Evolutionary conservation across 2,329 filamentous ascomycete genomes (phyloP), one percentile per base, ranked within the genome.

Genomic region (Neonectria ditissima): DNA sequence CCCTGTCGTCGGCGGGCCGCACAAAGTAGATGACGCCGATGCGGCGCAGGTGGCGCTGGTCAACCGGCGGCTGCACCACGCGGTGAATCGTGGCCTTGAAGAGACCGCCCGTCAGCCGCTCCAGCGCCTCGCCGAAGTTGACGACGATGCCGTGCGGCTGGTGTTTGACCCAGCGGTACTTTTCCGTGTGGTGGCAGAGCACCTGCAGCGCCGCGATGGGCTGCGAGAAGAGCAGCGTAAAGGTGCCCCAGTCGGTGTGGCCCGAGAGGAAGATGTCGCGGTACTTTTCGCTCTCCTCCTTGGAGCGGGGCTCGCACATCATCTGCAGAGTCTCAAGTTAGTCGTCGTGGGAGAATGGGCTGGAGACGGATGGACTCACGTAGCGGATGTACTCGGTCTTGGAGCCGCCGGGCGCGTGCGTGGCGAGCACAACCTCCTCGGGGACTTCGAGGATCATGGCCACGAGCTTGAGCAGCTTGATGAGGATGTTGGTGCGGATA

Each of bases 231-330:
- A 81, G 73, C 22, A 82, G 73, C 0, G 79, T 81, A 41, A 79
- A 69, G 5, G 76, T 77, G 7, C 79, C 79, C 65, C 80, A 81
- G 58, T 81, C 80, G 2, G 79, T 80, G 69, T 81, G 80, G n/a
- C 76, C 79, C 14, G 78, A 73, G 3, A 79, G 76, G 72, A 77
- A 80, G 16, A 79, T 76, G 59, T 79, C 76, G 13, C 78, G 69
- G 54, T 77, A 77, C 55, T 76, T 77, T 32, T 73, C 72, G 48
- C 79, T 78, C 13, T 78, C 78, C 32, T 75, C 75, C 11, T 67
- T 69, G 3, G 74, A 70, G 5, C 79, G 73, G 2, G 78, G 78
- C 37, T 75, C 71, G 56, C 79, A 81, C 43, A 77, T 77, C 78
- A 81, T 81, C 64, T 74, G 11, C 11, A 30, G 4, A 20, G 7